Evolutionary conservation across 371 early-diverging fungal genomes (phyloP).

Genomic region (Mortierella sp.): DNA sequence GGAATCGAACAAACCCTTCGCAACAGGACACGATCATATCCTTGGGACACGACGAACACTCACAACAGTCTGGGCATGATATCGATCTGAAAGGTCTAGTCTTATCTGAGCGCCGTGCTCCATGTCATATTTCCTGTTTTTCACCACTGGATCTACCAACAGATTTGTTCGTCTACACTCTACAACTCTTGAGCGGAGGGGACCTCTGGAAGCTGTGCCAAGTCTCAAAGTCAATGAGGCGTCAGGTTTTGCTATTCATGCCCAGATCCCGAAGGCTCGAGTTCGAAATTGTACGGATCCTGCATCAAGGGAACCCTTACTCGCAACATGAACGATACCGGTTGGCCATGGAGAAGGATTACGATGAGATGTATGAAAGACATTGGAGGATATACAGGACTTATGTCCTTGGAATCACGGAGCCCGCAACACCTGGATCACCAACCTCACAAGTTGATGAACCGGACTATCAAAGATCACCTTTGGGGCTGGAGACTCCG

Average conservation of each 20-base stretch:
- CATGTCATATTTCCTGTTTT: constrained; percentile 16
- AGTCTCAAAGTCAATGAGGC: constrained; percentile 16
- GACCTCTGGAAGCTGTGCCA: constrained; percentile 32
- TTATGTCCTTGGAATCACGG: not conserved
- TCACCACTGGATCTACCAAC: constrained; percentile 17
- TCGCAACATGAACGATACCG: not conserved
- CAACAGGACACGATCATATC: too few relatives aligned
- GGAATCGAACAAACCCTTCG: too few relatives aligned
- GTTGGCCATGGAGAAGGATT: constrained; percentile 3
- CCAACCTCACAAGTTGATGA: not conserved
- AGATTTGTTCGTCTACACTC: constrained; percentile 11
- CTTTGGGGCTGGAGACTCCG: not conserved
- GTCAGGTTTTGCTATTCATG: constrained; percentile 7
- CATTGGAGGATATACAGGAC: constrained; percentile 7
- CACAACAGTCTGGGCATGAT: not conserved
- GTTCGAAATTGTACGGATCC: constrained; percentile 16
- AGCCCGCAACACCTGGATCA: not conserved
- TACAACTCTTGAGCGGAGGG: constrained; percentile 19
- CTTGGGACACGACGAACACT: not conserved
- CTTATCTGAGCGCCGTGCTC: not conserved
- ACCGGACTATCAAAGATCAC: not conserved
- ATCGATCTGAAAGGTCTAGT: not conserved
- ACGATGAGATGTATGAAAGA: constrained; percentile 2
- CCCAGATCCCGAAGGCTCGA: constrained; percentile 4
- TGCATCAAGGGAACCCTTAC: constrained; percentile 4